Evolutionary conservation across 129 eudicot genomes (phyloP), one percentile per base, ranked within the genome.

Genomic region (Flaveria ramosissima): DNA sequence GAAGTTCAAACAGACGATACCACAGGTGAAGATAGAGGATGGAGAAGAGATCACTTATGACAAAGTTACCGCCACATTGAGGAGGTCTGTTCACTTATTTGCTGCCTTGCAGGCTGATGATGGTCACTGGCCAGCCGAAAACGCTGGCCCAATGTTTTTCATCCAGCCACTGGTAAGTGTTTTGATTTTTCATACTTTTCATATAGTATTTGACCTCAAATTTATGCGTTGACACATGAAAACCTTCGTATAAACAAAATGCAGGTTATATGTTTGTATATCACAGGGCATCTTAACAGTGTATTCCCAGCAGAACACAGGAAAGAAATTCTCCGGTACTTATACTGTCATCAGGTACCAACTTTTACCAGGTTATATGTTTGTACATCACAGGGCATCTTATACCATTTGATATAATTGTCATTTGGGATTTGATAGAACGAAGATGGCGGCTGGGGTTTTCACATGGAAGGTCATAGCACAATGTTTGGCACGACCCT

Each of bases 111-210:
- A 92, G 72, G 88, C 96, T 13, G 68, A 73, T 0, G 89, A 92
- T 75, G 92, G 92, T 24, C 96, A 92, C 68, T 92, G 97, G 97
- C 97, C 96, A 6, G 96, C 97, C 1, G 92, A 92, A 82, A 87
- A 81, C 41, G 86, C 96, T 21, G 95, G 96, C 64, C 90, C 95
- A 0, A 39, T 83, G 76, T 92, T 61, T 77, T 88, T 91, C 82
- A 87, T 86, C 20, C 94, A 86, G 8, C 94, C 92, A 7, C 62
- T 89, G 85, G 95, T 91, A 24, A 76, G 9, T 74, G 14, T 12
- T 59, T 30, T 27, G 53, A 0, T 59, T 60, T 60, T 24, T 6
- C 11, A 45, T 45, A 36, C 14, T 45, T 45, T 45, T 9, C 11
- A 45, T 45, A 66, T 11, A 45, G 13, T 45, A 8, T 45, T 45